phyloP scores from a whole-genome alignment of 2,329 filamentous ascomycete genomes.

The Mollisiaceae sp. region DNA sequence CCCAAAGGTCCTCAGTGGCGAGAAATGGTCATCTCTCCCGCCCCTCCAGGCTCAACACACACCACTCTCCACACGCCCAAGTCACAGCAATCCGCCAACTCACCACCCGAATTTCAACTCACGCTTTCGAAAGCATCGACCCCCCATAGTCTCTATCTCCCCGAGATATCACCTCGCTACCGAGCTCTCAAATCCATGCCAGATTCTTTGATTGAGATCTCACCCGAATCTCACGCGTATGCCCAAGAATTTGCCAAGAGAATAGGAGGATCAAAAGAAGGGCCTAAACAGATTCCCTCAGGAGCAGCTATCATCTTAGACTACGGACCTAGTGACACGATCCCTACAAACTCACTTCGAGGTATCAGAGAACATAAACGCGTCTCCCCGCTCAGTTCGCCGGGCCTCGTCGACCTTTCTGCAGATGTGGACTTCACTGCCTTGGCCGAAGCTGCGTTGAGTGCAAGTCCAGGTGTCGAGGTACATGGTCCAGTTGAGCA shows the following conservation, averaged over 20 bases:
- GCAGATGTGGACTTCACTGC: constrained; percentile 94
- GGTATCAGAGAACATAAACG: constrained; percentile 80
- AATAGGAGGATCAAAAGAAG: constrained; percentile 71
- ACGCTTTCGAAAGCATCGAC: constrained; percentile 77
- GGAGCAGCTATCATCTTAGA: constrained; percentile 95
- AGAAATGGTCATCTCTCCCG: constrained; percentile 78
- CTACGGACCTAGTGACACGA: constrained; percentile 80
- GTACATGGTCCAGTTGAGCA: constrained; percentile 93
- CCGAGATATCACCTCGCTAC: constrained; percentile 81
- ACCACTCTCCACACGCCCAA: constrained; percentile 59
- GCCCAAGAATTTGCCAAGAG: constrained; percentile 80
- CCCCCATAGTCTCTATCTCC: constrained; percentile 83
- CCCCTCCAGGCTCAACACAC: constrained; percentile 60
- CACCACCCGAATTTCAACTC: constrained; percentile 84
- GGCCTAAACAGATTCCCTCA: constrained; percentile 65
- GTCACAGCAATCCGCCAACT: constrained; percentile 52
- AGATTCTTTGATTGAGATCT: constrained; percentile 83
- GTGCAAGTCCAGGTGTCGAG: constrained; percentile 79
- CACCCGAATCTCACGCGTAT: constrained; percentile 83
- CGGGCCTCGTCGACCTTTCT: constrained; percentile 85
- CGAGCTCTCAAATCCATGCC: constrained; percentile 70
- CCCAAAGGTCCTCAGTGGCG: constrained; percentile 70
- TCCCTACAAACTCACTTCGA: constrained; percentile 88
- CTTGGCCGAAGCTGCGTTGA: constrained; percentile 79
- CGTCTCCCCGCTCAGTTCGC: constrained; percentile 78